A percentile compares a stretch with the other conserved stretches of the same genome.
phyloP scores from a whole-genome alignment of 805 yeast genomes.

The Sugiyamaella qingdaonensis region DNA sequence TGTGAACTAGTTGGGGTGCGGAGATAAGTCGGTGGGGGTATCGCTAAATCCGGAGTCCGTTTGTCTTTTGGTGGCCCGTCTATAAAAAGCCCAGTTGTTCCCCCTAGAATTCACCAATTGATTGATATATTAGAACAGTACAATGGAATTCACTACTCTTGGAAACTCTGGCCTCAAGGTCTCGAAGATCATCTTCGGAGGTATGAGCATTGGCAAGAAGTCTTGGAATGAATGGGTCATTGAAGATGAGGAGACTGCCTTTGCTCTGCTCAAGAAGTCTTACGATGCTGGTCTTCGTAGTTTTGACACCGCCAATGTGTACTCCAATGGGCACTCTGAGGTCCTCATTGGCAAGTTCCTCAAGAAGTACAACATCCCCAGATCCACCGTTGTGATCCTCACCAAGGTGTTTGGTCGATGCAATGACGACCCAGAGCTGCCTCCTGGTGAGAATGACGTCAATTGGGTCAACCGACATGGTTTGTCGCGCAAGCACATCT shows the following conservation, averaged over 20 bases:
- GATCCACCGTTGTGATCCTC: conserved; percentile 52
- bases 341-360: conserved; percentile 48
- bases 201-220: conserved; percentile 43
- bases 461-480: conserved; percentile 36
- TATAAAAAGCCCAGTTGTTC: background rate
- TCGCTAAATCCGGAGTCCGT: conserved; percentile 2
- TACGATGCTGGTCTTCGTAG: conserved; percentile 44
- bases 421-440: conserved; percentile 26
- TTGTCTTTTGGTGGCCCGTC: background rate
- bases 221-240: conserved; percentile 42
- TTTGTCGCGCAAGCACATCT: conserved; percentile 43
- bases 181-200: conserved; percentile 37
- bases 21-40: background rate
- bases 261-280: conserved; percentile 41
- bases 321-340: conserved; percentile 47
- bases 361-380: conserved; percentile 45
- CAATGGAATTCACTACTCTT: conserved; percentile 13
- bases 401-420: conserved; percentile 40
- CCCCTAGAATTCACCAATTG: background rate
- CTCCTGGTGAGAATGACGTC: conserved; percentile 14
- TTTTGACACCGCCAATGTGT: conserved; percentile 42
- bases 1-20: background rate
- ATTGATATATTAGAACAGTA: background rate
- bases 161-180: conserved; percentile 38
- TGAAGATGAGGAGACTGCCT: conserved; percentile 41